Conservation (phyloP, 768 basidiomycete genomes). For the Suillus weaverae region DNA sequence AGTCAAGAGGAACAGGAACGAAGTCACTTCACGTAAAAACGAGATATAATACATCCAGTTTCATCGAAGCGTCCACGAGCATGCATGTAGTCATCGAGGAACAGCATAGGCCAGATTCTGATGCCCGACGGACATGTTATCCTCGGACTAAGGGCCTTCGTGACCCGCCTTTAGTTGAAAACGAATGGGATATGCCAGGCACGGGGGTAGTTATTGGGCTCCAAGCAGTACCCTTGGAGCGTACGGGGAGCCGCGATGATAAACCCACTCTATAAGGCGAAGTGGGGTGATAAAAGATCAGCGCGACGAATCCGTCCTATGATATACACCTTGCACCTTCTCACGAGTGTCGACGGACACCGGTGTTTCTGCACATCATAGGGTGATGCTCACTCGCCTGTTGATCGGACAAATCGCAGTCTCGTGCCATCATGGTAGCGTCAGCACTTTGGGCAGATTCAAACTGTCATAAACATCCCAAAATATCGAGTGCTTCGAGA, state of each 20-base stretch:
- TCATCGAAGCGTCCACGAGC: background rate
- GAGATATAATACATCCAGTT: background rate
- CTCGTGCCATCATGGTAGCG: background rate
- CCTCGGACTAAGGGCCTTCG: background rate
- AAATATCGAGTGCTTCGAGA: conserved; percentile 5
- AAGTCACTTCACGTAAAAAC: background rate
- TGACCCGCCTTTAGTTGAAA: background rate
- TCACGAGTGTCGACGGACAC: background rate
- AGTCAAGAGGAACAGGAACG: background rate
- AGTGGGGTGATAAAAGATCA: conserved; percentile 3
- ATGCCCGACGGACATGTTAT: background rate
- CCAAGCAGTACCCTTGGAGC: background rate
- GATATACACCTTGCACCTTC: background rate
- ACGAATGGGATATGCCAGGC: background rate
- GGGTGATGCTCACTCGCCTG: background rate
- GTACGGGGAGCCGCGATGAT: background rate
- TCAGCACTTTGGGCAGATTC: background rate
- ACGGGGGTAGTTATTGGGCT: background rate
- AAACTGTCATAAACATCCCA: conserved; percentile 1
- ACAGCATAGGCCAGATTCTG: background rate
- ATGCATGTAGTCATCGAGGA: background rate
- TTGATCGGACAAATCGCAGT: background rate
- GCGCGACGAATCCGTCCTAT: background rate
- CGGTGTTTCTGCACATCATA: background rate
- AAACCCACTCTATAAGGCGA: background rate